phyloP scores from a whole-genome alignment of 129 eudicot species.

The Pittosporum tobira region DNA sequence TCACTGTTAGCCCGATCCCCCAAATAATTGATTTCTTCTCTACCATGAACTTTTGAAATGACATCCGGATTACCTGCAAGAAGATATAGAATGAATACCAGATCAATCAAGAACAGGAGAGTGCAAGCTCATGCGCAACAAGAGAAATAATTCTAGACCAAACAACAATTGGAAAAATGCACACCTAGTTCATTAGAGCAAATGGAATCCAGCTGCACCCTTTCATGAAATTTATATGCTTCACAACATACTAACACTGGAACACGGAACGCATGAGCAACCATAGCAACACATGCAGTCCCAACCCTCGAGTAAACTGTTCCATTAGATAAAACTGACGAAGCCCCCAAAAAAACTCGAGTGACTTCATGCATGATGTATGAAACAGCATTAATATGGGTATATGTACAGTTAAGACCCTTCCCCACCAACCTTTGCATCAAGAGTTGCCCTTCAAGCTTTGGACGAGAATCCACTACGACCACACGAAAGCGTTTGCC shows the following conservation, averaged over 20 bases:
- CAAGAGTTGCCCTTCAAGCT: slow-evolving; percentile 75
- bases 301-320: slow-evolving; percentile 95
- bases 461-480: slow-evolving; percentile 93
- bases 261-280: slow-evolving; percentile 83
- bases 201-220: slow-evolving; percentile 96
- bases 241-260: slow-evolving; percentile 93
- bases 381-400: slow-evolving; percentile 81
- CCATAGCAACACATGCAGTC: slow-evolving; percentile 97
- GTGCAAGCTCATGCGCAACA: neutral
- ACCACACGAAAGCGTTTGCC: slow-evolving; percentile 79
- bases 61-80: slow-evolving; percentile 78
- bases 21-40: slow-evolving; percentile 54
- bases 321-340: slow-evolving; percentile 89
- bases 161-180: slow-evolving; percentile 15
- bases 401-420: slow-evolving; percentile 85
- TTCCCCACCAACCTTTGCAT: slow-evolving; percentile 78
- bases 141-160: no score
- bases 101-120: slow-evolving; percentile 1
- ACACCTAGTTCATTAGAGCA: slow-evolving; percentile 97
- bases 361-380: slow-evolving; percentile 97
- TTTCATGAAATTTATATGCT: slow-evolving; percentile 94
- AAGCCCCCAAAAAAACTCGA: slow-evolving; percentile 82
- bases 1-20: slow-evolving; percentile 51
- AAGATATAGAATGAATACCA: neutral
- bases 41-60: slow-evolving; percentile 61